Conservation (phyloP, 169 alveolate genomes). For the Sarcocystis neurona region DNA sequence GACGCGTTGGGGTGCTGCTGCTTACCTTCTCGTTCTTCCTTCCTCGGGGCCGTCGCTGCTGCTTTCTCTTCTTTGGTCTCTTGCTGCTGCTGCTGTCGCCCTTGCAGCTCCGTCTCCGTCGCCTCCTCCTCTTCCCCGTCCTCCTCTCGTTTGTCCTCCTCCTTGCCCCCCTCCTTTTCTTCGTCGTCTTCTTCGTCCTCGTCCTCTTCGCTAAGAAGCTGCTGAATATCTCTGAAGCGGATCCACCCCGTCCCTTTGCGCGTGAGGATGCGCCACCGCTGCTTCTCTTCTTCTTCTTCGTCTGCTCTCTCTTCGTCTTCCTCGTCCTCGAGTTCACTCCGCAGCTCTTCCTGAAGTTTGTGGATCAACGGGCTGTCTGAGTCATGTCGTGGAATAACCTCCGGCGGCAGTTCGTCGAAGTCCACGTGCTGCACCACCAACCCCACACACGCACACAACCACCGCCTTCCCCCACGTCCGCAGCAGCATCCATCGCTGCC, state of each 20-base stretch:
- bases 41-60: background rate
- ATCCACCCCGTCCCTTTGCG: too few species aligned
- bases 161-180: background rate
- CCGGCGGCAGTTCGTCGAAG: constrained; percentile 34
- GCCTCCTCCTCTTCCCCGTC: background rate
- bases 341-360: background rate
- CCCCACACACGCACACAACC: background rate
- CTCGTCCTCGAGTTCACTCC: background rate
- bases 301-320: background rate
- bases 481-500: too few species aligned
- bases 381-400: constrained; percentile 12
- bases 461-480: too few species aligned
- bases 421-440: constrained; percentile 23
- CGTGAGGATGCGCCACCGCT: too few species aligned
- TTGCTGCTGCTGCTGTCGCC: background rate
- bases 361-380: background rate
- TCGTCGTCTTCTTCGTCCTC: background rate
- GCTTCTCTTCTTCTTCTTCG: background rate
- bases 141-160: background rate
- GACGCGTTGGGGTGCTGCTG: too few species aligned
- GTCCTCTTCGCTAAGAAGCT: background rate
- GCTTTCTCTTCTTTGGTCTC: background rate
- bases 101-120: background rate
- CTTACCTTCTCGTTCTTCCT: too few species aligned
- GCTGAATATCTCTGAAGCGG: too few species aligned